A percentile compares a stretch with the other conserved stretches of the same genome.
Conservation (phyloP, 2,329 filamentous ascomycete species). For the Penicillium capsulatum region DNA sequence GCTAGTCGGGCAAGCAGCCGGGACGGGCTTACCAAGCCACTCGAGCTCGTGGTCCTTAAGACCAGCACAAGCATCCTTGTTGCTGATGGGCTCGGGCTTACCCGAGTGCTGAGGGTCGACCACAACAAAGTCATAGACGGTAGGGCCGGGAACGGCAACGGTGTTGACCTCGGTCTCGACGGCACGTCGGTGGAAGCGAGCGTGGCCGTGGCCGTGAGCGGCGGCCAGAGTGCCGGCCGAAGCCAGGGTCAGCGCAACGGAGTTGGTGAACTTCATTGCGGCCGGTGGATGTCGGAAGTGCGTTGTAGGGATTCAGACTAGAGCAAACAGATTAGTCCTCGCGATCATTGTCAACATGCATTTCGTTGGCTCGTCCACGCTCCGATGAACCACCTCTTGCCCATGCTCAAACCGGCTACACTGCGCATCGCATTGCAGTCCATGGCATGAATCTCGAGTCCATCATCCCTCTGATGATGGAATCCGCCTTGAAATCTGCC, state of each 20-base stretch:
- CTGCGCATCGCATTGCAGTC: too few relatives aligned
- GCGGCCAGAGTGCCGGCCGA: slow-evolving; percentile 42
- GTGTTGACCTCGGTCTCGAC: slow-evolving; percentile 40
- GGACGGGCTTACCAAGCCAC: slow-evolving; percentile 62
- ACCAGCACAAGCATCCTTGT: slow-evolving; percentile 63
- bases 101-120: slow-evolving; percentile 50
- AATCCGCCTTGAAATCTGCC: not conserved
- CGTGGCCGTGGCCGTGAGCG: slow-evolving; percentile 43
- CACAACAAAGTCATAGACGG: slow-evolving; percentile 69
- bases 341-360: too few relatives aligned
- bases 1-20: slow-evolving; percentile 47
- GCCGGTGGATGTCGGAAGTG: slow-evolving; percentile 2
- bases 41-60: slow-evolving; percentile 62
- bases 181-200: slow-evolving; percentile 42
- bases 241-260: slow-evolving; percentile 38
- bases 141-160: slow-evolving; percentile 57
- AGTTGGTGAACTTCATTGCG: slow-evolving; percentile 40
- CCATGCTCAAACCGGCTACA: too few relatives aligned
- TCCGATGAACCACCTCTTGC: too few relatives aligned
- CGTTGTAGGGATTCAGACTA: slow-evolving; percentile 8
- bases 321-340: slow-evolving; percentile 4
- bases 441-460: too few relatives aligned
- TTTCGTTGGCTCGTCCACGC: too few relatives aligned
- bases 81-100: slow-evolving; percentile 19
- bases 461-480: too few relatives aligned